Percentiles rank a stretch among this genome's conserved stretches.
Conservation (phyloP, 768 basidiomycete genomes). For the Tulasnella sp. region DNA sequence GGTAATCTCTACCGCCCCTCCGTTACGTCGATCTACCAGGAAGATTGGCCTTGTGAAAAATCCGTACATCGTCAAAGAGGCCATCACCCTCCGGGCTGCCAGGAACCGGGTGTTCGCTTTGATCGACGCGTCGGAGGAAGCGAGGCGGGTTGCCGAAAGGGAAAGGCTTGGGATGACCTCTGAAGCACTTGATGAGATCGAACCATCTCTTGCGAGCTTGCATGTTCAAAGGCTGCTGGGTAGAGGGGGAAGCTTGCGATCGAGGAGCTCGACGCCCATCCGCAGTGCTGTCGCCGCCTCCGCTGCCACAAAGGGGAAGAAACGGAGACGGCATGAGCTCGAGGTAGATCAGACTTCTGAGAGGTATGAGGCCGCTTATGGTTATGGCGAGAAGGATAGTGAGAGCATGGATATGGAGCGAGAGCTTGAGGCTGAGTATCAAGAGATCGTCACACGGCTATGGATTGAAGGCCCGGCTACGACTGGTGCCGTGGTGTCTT, state of each 20-base stretch:
- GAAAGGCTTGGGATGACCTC: background rate
- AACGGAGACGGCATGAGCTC: background rate
- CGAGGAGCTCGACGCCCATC: background rate
- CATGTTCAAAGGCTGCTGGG: background rate
- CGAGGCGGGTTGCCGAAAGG: background rate
- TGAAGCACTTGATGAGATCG: background rate
- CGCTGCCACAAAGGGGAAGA: background rate
- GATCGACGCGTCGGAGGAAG: conserved; percentile 14
- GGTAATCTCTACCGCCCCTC: background rate
- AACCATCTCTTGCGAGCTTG: background rate
- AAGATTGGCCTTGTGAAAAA: conserved; percentile 11
- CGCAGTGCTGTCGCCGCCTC: background rate
- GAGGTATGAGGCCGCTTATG: conserved; percentile 12
- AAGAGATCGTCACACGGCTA: conserved; percentile 7
- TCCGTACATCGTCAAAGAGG: conserved; percentile 13
- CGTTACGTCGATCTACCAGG: conserved; percentile 7
- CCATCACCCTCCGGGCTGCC: conserved; percentile 8
- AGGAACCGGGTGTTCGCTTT: conserved; percentile 11
- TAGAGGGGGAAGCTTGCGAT: background rate
- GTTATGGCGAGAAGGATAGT: conserved; percentile 14
- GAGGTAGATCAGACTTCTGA: background rate
- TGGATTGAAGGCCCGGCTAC: conserved; percentile 9
- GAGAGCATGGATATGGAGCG: conserved; percentile 15
- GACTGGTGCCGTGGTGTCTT: conserved; percentile 11
- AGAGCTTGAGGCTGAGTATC: conserved; percentile 12